Conservation (phyloP, 805 yeast species). For the Lachancea cidri region DNA sequence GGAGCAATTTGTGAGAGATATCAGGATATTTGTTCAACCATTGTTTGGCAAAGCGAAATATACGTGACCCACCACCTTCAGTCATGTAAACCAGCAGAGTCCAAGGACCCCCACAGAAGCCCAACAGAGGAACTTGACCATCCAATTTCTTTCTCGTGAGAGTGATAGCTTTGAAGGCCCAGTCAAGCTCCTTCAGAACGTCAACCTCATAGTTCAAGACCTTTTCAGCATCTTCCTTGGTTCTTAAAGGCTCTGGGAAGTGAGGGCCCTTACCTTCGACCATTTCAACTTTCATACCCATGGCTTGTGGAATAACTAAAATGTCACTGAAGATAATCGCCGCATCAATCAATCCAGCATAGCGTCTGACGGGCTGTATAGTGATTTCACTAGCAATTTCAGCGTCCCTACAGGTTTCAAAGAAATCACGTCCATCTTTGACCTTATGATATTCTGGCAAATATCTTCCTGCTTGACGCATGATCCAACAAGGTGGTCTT, state of each 20-base stretch:
- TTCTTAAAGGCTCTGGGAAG: conserved; percentile 82
- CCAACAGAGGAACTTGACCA: conserved; percentile 91
- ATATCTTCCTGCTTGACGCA: conserved; percentile 98
- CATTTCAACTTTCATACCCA: conserved; percentile 95
- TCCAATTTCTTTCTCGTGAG: conserved; percentile 78
- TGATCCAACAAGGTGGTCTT: conserved; percentile 96
- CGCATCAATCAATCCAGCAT: conserved; percentile 85
- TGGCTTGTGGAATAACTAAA: conserved; percentile 93
- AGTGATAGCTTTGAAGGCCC: conserved; percentile 95
- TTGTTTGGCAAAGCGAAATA: conserved; percentile 85
- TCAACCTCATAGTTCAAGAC: conserved; percentile 58
- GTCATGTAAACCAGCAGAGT: conserved; percentile 94
- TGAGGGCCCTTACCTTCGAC: conserved; percentile 92
- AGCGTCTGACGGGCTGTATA: conserved; percentile 90
- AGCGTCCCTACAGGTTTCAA: conserved; percentile 92
- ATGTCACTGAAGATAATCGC: conserved; percentile 96
- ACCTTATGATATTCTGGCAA: conserved; percentile 86
- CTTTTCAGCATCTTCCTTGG: conserved; percentile 58
- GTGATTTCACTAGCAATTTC: conserved; percentile 92
- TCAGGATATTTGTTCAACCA: conserved; percentile 84
- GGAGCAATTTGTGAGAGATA: conserved; percentile 63
- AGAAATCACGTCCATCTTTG: conserved; percentile 81
- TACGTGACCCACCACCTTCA: conserved; percentile 93
- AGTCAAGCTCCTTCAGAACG: conserved; percentile 69
- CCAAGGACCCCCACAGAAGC: conserved; percentile 98